Base-by-base conservation (phyloP, 73 alveolate species). In the Paramecium sonneborni region DNA sequence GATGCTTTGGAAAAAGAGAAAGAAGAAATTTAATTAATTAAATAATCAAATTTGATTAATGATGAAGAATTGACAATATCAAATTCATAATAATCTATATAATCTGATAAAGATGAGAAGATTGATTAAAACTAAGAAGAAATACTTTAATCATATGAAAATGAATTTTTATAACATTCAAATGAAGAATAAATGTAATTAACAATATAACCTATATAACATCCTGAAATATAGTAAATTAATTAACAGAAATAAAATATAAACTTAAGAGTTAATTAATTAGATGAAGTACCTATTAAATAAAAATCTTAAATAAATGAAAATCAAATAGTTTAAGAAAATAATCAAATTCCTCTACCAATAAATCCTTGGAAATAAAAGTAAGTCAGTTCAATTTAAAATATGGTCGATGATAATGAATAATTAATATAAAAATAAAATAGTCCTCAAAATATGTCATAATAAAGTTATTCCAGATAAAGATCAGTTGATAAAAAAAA, bases 291-390 rank as follows among this genome's bases (percentile, higher is more conserved):
- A 5, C 43, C 68, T 4, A 24, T 15, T 9, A 56, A 56, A 56
- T 56, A 56, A 56, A 24, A 56, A 26, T 8, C 55, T 1, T 41
- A 6, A 5, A 1, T 1, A 9, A 41, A 41, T 41, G 55, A 41
- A 6, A 41, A 41, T 9, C n/a, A 41, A 41, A 41, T 6, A 9
- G n/a, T 5, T 1, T 10, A 44, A 44, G 5, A 11, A 44, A 44
- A 44, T 6, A 5, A 68, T 5, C 32, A 1, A 28, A 55, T 15
- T 68, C 30, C 44, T 23, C 26, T 68, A 15, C 44, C 44, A 5
- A 30, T n/a, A 0, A 68, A 68, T 68, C 85, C 57, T 68, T 68
- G 85, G 85, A 68, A 68, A 68, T 68, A 68, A 68, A 28, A 28
- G 11, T 20, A n/a, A 68, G 14, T 32, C 15, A 20, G 8, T 68